Evolutionary conservation across 257 asterid genomes (phyloP).

Genomic region (Jacaranda copaia): DNA sequence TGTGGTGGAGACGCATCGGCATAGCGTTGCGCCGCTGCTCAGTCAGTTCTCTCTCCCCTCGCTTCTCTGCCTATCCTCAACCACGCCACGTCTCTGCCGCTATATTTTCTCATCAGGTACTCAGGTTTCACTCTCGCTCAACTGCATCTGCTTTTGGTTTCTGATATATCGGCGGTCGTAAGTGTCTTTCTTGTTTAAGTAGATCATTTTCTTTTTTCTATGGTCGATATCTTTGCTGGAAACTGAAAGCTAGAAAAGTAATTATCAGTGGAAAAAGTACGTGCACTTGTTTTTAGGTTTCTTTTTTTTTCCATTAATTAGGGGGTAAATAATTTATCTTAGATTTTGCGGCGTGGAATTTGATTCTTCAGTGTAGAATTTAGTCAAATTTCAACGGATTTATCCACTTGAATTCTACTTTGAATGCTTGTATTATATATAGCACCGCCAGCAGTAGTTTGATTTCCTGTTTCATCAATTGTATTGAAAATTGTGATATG

Average conservation of each 20-base stretch:
- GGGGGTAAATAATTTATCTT: neutral
- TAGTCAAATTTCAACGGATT: neutral
- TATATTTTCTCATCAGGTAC: slow-evolving; percentile 48
- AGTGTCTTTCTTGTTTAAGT: neutral
- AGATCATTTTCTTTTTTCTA: neutral
- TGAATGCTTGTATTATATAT: neutral
- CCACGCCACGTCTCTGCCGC: slow-evolving; percentile 34
- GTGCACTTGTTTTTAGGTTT: neutral
- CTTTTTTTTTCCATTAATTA: neutral
- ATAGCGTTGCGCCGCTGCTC: slow-evolving; percentile 45
- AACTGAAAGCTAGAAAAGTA: neutral
- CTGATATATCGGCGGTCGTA: neutral
- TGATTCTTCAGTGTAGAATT: slow-evolving; percentile 18
- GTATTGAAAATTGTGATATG: slow-evolving; percentile 26
- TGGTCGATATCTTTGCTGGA: neutral
- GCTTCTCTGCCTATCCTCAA: slow-evolving; percentile 26
- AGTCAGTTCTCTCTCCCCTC: slow-evolving; percentile 41
- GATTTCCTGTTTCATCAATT: neutral
- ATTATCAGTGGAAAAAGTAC: neutral
- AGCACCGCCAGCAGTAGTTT: neutral
- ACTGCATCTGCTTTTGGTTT: slow-evolving; percentile 24
- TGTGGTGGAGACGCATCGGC: slow-evolving; percentile 49
- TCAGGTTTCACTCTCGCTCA: neutral
- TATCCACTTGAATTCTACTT: neutral
- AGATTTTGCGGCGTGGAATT: slow-evolving; percentile 6